Conservation (phyloP, 163 green algal species). For the Chlorella variabilis region DNA sequence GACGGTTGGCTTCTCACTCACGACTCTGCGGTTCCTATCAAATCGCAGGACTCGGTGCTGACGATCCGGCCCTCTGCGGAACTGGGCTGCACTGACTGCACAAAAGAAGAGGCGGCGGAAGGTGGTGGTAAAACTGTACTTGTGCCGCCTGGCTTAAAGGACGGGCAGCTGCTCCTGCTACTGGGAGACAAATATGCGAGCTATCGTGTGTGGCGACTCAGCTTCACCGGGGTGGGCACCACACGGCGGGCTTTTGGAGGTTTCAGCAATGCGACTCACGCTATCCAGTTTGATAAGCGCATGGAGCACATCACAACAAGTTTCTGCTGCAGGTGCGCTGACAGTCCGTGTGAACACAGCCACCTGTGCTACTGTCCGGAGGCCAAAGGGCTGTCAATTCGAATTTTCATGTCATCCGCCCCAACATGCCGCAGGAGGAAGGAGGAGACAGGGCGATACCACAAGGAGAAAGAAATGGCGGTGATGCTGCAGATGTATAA, state of each 20-base stretch:
- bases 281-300: conserved; percentile 6
- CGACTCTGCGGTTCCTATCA: not conserved
- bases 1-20: not conserved
- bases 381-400: no score
- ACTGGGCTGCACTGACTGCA: not conserved
- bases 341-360: not conserved
- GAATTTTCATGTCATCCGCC: not conserved
- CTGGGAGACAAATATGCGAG: not conserved
- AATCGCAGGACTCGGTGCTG: conserved; percentile 31
- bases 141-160: not conserved
- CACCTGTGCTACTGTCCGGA: no score
- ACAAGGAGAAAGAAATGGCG: not conserved
- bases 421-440: not conserved
- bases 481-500: not conserved
- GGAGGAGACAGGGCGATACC: not conserved
- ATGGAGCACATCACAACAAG: conserved; percentile 26
- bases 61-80: not conserved
- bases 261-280: not conserved
- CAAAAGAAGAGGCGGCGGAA: not conserved
- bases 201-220: conserved; percentile 20
- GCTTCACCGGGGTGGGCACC: not conserved
- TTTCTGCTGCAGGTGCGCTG: conserved; percentile 10
- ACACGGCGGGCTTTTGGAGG: not conserved
- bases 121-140: not conserved
- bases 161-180: conserved; percentile 14